Evolutionary conservation across 176 grass and related monocot genomes (phyloP).

Genomic region (Musa schizocarpa): DNA sequence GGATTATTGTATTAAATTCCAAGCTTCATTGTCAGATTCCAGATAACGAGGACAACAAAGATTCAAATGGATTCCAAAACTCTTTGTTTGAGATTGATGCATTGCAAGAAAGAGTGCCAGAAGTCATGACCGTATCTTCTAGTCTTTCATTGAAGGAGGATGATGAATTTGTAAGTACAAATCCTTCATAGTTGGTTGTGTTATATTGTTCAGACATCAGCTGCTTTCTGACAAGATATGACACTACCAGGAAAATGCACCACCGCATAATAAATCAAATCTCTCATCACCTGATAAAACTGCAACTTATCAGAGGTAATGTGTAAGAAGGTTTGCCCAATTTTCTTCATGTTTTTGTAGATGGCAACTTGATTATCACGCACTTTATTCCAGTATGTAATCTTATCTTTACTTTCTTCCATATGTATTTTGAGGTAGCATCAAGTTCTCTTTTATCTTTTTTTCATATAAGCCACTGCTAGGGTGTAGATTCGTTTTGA

Average conservation of each 20-base stretch:
- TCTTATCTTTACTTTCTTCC: no score
- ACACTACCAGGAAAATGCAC: slow-evolving; percentile 56
- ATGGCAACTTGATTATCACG: background rate
- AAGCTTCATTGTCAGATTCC: slow-evolving; percentile 40
- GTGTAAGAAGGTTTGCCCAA: background rate
- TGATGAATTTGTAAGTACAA: slow-evolving; percentile 44
- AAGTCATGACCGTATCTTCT: slow-evolving; percentile 30
- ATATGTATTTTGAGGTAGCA: no score
- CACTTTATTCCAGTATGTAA: background rate
- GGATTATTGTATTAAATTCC: background rate
- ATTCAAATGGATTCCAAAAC: slow-evolving; percentile 28
- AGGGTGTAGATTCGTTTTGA: background rate
- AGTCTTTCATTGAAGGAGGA: slow-evolving; percentile 23
- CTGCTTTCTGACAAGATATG: slow-evolving; percentile 32
- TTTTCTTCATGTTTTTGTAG: background rate
- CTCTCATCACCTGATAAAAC: slow-evolving; percentile 42
- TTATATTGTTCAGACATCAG: slow-evolving; percentile 6
- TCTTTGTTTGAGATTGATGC: slow-evolving; percentile 47
- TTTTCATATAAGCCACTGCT: no score
- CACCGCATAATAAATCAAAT: slow-evolving; percentile 33
- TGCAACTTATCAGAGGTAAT: slow-evolving; percentile 36
- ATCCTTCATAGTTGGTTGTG: slow-evolving; percentile 6
- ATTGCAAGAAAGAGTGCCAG: slow-evolving; percentile 47
- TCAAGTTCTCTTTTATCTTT: no score
- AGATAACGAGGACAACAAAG: slow-evolving; percentile 60